Evolutionary conservation across 306 rosid genomes (phyloP).

Genomic region (Urtica urens): DNA sequence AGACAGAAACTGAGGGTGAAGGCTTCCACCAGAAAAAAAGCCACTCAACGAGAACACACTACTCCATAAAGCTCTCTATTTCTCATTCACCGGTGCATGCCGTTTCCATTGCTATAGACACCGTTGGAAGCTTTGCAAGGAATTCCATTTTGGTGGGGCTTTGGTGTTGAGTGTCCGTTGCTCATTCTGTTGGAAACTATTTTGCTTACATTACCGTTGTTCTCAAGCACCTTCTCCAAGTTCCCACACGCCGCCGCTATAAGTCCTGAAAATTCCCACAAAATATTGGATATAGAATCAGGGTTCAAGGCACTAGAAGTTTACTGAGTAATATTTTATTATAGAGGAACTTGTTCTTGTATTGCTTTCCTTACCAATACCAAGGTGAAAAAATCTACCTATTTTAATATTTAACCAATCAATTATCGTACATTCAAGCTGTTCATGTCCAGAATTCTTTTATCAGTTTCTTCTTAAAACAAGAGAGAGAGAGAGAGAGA

Average conservation of each 20-base stretch:
- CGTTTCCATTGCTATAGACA: conserved; percentile 50
- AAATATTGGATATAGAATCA: no score
- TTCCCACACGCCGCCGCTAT: conserved; percentile 51
- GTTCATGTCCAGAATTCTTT: no score
- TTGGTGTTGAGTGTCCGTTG: conserved; percentile 36
- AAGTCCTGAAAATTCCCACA: conserved; percentile 43
- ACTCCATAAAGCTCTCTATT: conserved; percentile 9
- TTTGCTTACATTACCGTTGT: conserved; percentile 26
- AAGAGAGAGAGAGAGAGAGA: no score
- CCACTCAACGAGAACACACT: no score
- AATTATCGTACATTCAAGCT: no score
- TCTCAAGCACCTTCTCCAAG: conserved; percentile 17
- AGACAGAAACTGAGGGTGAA: conserved; percentile 34
- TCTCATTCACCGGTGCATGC: conserved; percentile 41
- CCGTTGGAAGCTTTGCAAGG: conserved; percentile 43
- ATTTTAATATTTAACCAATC: no score
- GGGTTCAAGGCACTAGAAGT: no score
- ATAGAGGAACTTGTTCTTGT: no score
- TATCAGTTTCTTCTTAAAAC: no score
- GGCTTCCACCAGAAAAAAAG: conserved; percentile 17
- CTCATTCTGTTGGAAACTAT: conserved; percentile 22
- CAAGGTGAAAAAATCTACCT: no score
- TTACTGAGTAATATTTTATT: no score
- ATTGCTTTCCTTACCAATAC: no score
- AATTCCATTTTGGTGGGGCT: conserved; percentile 39